phyloP scores from a whole-genome alignment of 805 yeast species.

The Barnettozyma californica region DNA sequence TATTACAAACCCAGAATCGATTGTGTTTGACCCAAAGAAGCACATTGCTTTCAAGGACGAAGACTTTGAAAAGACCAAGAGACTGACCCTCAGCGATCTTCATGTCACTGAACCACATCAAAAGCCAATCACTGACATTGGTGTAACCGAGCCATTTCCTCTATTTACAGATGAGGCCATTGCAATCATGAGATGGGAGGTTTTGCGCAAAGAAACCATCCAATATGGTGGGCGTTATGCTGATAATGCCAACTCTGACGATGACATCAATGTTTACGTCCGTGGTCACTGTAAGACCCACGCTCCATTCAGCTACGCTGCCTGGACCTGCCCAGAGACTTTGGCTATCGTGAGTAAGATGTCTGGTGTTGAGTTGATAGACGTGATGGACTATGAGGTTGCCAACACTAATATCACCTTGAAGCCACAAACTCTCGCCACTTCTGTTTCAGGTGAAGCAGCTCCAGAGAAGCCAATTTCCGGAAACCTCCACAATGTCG shows the following conservation, averaged over 20 bases:
- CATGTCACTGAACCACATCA: slow-evolving; percentile 34
- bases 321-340: slow-evolving; percentile 57
- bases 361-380: slow-evolving; percentile 36
- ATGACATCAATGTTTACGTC: slow-evolving; percentile 42
- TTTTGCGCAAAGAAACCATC: slow-evolving; percentile 42
- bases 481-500: slow-evolving; percentile 2
- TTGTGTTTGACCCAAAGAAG: slow-evolving; percentile 32
- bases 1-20: slow-evolving; percentile 20
- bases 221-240: slow-evolving; percentile 39
- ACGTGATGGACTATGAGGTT: slow-evolving; percentile 43
- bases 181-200: slow-evolving; percentile 52
- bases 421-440: slow-evolving; percentile 23
- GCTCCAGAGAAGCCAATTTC: background rate
- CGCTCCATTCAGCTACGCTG: slow-evolving; percentile 49
- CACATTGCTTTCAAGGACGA: slow-evolving; percentile 36
- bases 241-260: slow-evolving; percentile 34
- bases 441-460: background rate
- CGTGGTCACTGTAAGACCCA: slow-evolving; percentile 44
- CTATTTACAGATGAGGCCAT: slow-evolving; percentile 57
- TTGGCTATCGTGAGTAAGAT: slow-evolving; percentile 47
- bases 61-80: slow-evolving; percentile 31
- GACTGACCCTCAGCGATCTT: slow-evolving; percentile 43
- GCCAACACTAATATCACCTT: slow-evolving; percentile 48
- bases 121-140: slow-evolving; percentile 48
- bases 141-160: slow-evolving; percentile 56